Percentiles rank a stretch among this genome's conserved stretches.
Conservation (phyloP, 495 filamentous ascomycete genomes). For the Lasiosphaeris hirsuta region DNA sequence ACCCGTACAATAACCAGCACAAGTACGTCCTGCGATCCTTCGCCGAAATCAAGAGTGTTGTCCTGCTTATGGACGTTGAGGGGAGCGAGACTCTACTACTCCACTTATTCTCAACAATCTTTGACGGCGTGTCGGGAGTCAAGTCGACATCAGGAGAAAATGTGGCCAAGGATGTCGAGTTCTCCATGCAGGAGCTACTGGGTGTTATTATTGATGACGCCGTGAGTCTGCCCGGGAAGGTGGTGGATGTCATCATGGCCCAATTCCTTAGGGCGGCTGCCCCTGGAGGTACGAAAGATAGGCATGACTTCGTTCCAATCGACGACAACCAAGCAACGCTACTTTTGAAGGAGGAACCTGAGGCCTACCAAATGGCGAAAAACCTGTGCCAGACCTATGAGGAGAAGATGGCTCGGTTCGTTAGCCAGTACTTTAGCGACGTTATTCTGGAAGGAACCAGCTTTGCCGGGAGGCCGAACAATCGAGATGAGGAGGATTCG, state of each 20-base stretch:
- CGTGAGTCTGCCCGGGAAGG: constrained; percentile 69
- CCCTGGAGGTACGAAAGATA: constrained; percentile 54
- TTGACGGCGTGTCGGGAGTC: constrained; percentile 84
- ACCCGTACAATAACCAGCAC: constrained; percentile 90
- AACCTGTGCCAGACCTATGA: constrained; percentile 85
- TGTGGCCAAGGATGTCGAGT: constrained; percentile 85
- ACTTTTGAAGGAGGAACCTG: constrained; percentile 76
- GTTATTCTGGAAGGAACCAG: constrained; percentile 86
- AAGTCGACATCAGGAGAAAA: constrained; percentile 73
- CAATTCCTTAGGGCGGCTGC: constrained; percentile 90
- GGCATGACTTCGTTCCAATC: constrained; percentile 36
- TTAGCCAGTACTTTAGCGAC: constrained; percentile 96
- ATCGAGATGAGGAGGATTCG: constrained; percentile 57
- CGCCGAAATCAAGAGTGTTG: constrained; percentile 88
- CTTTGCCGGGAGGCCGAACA: constrained; percentile 44
- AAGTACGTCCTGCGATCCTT: constrained; percentile 85
- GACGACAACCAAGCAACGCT: constrained; percentile 67
- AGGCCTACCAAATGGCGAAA: constrained; percentile 95
- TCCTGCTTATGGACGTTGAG: constrained; percentile 88
- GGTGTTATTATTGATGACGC: constrained; percentile 85
- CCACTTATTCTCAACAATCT: constrained; percentile 79
- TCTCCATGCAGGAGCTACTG: constrained; percentile 82
- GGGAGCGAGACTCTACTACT: constrained; percentile 71
- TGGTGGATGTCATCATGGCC: constrained; percentile 90
- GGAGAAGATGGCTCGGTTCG: constrained; percentile 88